phyloP scores from a whole-genome alignment of 352 stramenopile species.

The Phytophthora europaea region DNA sequence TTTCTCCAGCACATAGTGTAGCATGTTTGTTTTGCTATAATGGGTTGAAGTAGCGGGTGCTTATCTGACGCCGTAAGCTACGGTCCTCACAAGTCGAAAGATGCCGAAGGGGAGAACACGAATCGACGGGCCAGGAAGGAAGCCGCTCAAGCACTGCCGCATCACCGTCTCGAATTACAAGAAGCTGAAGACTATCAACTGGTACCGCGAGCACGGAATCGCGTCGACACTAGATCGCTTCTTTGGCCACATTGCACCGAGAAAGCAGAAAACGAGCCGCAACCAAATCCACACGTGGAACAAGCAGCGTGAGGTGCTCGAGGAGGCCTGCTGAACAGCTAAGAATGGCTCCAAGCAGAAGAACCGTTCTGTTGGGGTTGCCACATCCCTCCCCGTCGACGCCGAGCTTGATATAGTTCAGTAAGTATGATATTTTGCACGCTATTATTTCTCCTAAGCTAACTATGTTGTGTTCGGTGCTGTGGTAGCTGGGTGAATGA shows the following conservation, averaged over 20 bases:
- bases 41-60: too few species aligned
- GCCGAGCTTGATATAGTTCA: neutral
- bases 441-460: neutral
- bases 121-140: neutral
- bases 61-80: too few species aligned
- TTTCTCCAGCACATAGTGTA: too few species aligned
- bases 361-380: neutral
- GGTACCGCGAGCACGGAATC: neutral
- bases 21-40: too few species aligned
- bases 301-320: neutral
- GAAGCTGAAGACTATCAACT: neutral
- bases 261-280: neutral
- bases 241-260: neutral
- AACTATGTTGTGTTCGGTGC: neutral
- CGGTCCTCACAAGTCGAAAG: neutral
- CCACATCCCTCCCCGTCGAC: neutral
- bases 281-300: neutral
- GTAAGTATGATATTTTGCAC: neutral
- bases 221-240: neutral
- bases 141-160: neutral
- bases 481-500: neutral
- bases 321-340: neutral
- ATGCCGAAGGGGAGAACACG: neutral
- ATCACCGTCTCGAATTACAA: neutral
- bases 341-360: neutral